Conservation (phyloP, 495 filamentous ascomycete species). For the Zalerion maritima region DNA sequence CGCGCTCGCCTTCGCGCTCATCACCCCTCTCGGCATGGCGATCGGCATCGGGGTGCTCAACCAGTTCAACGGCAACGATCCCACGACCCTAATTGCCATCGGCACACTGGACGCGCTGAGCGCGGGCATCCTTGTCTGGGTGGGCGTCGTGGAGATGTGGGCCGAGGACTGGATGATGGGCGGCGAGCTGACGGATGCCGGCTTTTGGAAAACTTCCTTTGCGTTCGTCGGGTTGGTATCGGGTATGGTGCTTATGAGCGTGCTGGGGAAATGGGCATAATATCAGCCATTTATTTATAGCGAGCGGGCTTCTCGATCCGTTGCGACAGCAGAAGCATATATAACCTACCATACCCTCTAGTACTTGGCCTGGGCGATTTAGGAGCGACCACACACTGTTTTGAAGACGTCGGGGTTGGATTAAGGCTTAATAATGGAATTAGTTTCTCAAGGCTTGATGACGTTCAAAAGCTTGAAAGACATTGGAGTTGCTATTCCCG, state of each 20-base stretch:
- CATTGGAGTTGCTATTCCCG: no score
- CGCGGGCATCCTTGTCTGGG: conserved; percentile 45
- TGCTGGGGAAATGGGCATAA: conserved; percentile 33
- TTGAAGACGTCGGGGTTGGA: no score
- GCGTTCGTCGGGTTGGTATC: conserved; percentile 16
- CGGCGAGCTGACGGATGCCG: conserved; percentile 20
- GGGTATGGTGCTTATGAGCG: conserved; percentile 26
- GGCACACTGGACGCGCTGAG: conserved; percentile 42
- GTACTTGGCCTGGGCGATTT: no score
- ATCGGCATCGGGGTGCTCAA: conserved; percentile 41
- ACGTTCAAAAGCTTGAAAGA: no score
- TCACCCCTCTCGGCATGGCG: conserved; percentile 40
- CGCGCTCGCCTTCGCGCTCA: conserved; percentile 35
- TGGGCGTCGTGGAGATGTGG: conserved; percentile 46
- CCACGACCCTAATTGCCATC: conserved; percentile 37
- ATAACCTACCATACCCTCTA: no score
- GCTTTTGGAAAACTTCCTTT: conserved; percentile 10
- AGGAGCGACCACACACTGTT: no score
- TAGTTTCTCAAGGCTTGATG: no score
- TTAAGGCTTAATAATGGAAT: no score
- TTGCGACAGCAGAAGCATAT: no score
- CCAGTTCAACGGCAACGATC: conserved; percentile 41
- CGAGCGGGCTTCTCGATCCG: no score
- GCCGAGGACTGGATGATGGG: conserved; percentile 37
- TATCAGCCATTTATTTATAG: background rate